Evolutionary conservation across 192 early-diverging fungal genomes (phyloP).

Genomic region (Coemansia sp.): DNA sequence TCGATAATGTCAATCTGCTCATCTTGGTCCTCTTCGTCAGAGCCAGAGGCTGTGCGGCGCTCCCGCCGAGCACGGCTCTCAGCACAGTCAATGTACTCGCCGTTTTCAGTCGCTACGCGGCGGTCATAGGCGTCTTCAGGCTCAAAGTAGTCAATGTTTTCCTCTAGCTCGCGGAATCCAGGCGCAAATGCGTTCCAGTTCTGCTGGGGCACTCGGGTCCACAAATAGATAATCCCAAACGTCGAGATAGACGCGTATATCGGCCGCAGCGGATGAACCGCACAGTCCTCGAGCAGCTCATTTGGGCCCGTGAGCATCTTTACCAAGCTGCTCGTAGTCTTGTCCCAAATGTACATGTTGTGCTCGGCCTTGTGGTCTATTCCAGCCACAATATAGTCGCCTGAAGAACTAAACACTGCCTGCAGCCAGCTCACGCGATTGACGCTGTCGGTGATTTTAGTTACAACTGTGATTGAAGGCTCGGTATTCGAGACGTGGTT

Average conservation of each 20-base stretch:
- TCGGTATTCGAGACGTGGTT: background rate
- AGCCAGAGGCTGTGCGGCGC: background rate
- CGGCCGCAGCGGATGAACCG: slow-evolving; percentile 81
- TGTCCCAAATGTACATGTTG: slow-evolving; percentile 95
- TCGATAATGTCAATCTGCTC: slow-evolving; percentile 38
- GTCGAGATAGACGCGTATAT: slow-evolving; percentile 78
- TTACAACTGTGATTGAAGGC: slow-evolving; percentile 32
- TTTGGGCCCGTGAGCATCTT: slow-evolving; percentile 89
- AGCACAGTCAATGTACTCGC: slow-evolving; percentile 21
- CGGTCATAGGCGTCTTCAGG: slow-evolving; percentile 90
- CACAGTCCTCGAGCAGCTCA: slow-evolving; percentile 70
- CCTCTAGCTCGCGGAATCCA: slow-evolving; percentile 87
- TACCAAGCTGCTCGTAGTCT: slow-evolving; percentile 70
- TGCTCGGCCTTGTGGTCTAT: slow-evolving; percentile 84
- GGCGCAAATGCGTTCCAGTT: slow-evolving; percentile 95
- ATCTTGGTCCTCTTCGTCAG: slow-evolving; percentile 8
- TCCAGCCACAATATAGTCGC: slow-evolving; percentile 81
- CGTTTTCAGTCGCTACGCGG: slow-evolving; percentile 4
- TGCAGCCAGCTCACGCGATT: slow-evolving; percentile 87
- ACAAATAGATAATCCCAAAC: slow-evolving; percentile 82
- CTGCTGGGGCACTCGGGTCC: slow-evolving; percentile 70
- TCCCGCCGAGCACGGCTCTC: slow-evolving; percentile 13
- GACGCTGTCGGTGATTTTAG: slow-evolving; percentile 87
- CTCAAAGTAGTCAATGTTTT: slow-evolving; percentile 92
- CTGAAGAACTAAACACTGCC: slow-evolving; percentile 80